phyloP scores from a whole-genome alignment of 2,329 filamentous ascomycete species.

The Monosporascus sp. region DNA sequence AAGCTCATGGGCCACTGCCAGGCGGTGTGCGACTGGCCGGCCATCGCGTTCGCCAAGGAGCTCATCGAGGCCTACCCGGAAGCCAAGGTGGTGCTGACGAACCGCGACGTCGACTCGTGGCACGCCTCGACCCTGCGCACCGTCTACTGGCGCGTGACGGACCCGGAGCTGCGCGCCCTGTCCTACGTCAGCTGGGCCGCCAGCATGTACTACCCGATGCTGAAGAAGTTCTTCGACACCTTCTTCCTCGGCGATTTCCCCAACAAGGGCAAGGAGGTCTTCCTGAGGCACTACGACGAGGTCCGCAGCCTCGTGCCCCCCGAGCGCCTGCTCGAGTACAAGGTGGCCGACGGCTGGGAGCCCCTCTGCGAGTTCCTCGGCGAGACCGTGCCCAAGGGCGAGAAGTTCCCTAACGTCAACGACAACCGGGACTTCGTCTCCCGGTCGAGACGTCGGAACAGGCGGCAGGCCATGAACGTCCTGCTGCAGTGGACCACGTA shows the following conservation, averaged over 20 bases:
- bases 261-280: conserved; percentile 59
- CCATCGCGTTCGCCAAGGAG: conserved; percentile 63
- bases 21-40: conserved; percentile 66
- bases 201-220: conserved; percentile 64
- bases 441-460: conserved; percentile 38
- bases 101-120: conserved; percentile 61
- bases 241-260: conserved; percentile 66
- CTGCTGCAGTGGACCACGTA: conserved; percentile 18
- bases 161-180: conserved; percentile 53
- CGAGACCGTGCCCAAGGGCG: conserved; percentile 25
- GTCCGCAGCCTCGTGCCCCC: conserved; percentile 23
- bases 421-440: conserved; percentile 43
- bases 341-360: conserved; percentile 30
- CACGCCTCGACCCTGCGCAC: conserved; percentile 59
- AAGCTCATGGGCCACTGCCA: conserved; percentile 61
- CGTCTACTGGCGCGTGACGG: conserved; percentile 61
- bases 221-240: conserved; percentile 62
- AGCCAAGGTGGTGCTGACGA: conserved; percentile 65
- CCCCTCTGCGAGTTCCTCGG: conserved; percentile 32
- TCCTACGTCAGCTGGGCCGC: conserved; percentile 59
- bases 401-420: conserved; percentile 41
- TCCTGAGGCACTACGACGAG: conserved; percentile 33
- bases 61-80: conserved; percentile 68
- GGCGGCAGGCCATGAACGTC: conserved; percentile 44
- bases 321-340: conserved; percentile 27